Conservation (phyloP, 257 asterid genomes). For the Solanum bulbocastanum region DNA sequence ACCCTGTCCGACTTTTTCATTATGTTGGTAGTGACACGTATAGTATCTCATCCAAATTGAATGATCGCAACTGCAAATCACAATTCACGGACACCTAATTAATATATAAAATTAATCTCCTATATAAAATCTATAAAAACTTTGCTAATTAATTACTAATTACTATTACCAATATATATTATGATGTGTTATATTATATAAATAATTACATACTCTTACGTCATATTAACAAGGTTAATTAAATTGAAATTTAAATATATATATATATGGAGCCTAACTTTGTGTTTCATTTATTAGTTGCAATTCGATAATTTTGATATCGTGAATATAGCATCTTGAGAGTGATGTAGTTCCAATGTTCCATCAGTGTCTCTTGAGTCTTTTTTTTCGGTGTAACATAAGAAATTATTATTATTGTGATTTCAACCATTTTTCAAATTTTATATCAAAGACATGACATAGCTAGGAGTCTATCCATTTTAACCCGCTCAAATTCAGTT, state of each 20-base stretch:
- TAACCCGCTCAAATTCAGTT: accelerated
- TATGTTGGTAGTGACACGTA: too few relatives aligned
- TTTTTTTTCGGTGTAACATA: not conserved
- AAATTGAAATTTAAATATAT: not conserved
- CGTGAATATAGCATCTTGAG: not conserved
- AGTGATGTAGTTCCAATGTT: too few relatives aligned
- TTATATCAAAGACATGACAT: not conserved
- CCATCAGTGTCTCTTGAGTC: too few relatives aligned
- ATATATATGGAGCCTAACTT: not conserved
- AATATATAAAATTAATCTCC: not conserved
- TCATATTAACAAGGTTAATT: not conserved
- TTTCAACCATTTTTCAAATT: not conserved
- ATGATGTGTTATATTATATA: not conserved
- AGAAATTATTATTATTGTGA: too few relatives aligned
- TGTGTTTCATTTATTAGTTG: not conserved
- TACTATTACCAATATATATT: not conserved
- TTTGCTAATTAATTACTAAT: not conserved
- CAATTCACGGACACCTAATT: not conserved
- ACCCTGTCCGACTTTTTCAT: too few relatives aligned
- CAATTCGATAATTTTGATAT: not conserved
- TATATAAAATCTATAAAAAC: not conserved
- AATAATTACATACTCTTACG: not conserved
- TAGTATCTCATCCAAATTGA: not conserved
- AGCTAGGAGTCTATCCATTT: not conserved
- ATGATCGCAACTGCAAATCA: not conserved